A percentile compares a stretch with the other conserved stretches of the same genome.
Conservation (phyloP, 768 basidiomycete species). For the Dendrothele bispora region DNA sequence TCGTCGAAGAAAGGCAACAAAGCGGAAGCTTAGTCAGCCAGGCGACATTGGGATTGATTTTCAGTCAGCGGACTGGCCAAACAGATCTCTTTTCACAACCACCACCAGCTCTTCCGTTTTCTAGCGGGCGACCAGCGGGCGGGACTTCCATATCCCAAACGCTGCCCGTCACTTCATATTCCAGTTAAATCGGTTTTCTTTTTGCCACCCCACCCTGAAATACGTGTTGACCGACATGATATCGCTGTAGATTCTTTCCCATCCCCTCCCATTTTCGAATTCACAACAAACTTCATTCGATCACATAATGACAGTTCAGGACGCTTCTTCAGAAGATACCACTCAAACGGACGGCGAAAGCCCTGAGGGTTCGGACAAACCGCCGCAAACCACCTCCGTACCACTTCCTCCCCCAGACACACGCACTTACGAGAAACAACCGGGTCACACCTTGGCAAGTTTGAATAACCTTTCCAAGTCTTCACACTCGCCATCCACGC, state of each 20-base stretch:
- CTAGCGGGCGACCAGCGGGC: not conserved
- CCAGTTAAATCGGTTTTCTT: constrained; percentile 8
- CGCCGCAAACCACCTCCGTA: constrained; percentile 27
- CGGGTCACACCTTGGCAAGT: constrained; percentile 25
- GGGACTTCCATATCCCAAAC: constrained; percentile 6
- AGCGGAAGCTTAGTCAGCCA: no score
- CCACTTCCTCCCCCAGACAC: constrained; percentile 34
- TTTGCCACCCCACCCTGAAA: constrained; percentile 5
- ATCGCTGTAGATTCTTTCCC: constrained; percentile 9
- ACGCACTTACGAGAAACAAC: constrained; percentile 28
- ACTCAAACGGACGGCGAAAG: constrained; percentile 41
- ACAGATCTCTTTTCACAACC: not conserved
- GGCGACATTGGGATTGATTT: no score
- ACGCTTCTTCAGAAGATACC: constrained; percentile 26
- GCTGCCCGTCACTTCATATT: constrained; percentile 1
- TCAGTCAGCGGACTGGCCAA: no score
- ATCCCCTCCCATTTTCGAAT: not conserved
- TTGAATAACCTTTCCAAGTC: constrained; percentile 21
- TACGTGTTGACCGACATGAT: constrained; percentile 11
- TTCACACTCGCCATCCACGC: not conserved
- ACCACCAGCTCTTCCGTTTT: not conserved
- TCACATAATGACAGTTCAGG: not conserved
- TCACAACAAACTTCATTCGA: not conserved
- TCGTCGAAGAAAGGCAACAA: no score
- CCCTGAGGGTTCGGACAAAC: constrained; percentile 44